Base-by-base conservation (phyloP, 768 basidiomycete species). In the Podaxis mareebaensis region DNA sequence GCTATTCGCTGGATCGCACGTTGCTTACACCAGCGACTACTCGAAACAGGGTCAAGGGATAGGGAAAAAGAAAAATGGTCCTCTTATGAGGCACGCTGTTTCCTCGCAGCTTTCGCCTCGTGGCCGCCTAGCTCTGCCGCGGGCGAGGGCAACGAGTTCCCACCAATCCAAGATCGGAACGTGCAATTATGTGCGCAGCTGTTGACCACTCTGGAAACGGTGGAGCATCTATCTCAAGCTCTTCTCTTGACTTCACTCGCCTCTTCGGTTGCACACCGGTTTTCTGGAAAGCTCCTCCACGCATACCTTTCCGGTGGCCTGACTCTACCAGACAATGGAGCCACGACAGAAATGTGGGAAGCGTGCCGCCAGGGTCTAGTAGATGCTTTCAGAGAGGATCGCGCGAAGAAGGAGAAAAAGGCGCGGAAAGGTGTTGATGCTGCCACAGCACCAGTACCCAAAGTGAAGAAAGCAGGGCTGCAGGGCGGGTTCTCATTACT, bases 61-160 rank as follows among this genome's bases (percentile, higher is more conserved):
- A 81, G 85, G 44, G 83, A 87, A 64, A 81, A 79, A 66, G 91
- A 91, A 70, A 78, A 83, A 26, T 94, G 92, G 92, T 88, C 86
- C 0, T 78, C 73, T 64, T 75, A 73, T 4, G 92, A 94, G 70
- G 88, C 84, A 3, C 77, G 69, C 3, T 84, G 83, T 30, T 79
- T 91, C 69, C 78, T 93, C 48, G 76, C 83, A 0, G 77, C 85
- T 36, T 85, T 86, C 71, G 58, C 64, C 46, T 46, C 55, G 36
- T 73, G 74, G 71, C 54, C 72, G 28, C 12, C 64, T 53, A 56
- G 53, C 56, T 13, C 51, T n/a, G 54, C 17, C 11, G 57, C 26
- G 7, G 59, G 63, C 3, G 49, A 61, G 28, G 65, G 60, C 30
- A 67, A 66, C 17, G 68, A 70, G 24, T 65, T 64, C 0, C 79